These are phyloP conservation scores for Syzygium grande DNA, from an alignment of 345 rosid species.

Conservation along the genomic window DNA sequence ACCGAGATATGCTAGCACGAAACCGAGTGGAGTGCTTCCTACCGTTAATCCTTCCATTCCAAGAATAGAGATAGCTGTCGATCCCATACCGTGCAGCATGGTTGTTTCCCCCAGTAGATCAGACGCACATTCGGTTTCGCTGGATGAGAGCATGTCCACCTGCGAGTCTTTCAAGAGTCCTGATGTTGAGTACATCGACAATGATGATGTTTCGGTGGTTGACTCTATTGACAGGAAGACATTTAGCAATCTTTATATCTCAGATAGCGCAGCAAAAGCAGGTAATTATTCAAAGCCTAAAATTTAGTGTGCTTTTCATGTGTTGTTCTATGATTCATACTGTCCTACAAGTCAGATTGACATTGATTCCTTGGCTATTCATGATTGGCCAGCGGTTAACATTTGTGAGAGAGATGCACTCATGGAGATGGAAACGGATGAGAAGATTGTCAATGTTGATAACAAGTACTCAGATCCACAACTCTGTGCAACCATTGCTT, in stretches of 20 bases:
- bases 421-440: constrained; percentile 37
- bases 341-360: not conserved
- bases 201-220: constrained; percentile 26
- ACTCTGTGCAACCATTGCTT: constrained; percentile 64
- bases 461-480: constrained; percentile 55
- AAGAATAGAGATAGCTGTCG: constrained; percentile 11
- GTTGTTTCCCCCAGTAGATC: constrained; percentile 55
- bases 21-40: constrained; percentile 22
- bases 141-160: constrained; percentile 76
- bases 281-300: constrained; percentile 18
- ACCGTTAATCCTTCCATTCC: constrained; percentile 21
- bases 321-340: not conserved
- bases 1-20: constrained; percentile 18
- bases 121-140: constrained; percentile 45
- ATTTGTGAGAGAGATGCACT: constrained; percentile 49
- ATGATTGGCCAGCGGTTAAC: constrained; percentile 27
- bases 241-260: constrained; percentile 63
- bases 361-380: not conserved
- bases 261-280: constrained; percentile 30
- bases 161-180: constrained; percentile 86
- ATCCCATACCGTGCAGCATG: constrained; percentile 18
- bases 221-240: constrained; percentile 68
- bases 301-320: not conserved
- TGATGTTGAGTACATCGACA: constrained; percentile 71
- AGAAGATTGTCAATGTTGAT: constrained; percentile 45